These are phyloP conservation scores for Plasmodium knowlesi DNA, from an alignment of 169 alveolate species.

Conservation along the genomic window DNA sequence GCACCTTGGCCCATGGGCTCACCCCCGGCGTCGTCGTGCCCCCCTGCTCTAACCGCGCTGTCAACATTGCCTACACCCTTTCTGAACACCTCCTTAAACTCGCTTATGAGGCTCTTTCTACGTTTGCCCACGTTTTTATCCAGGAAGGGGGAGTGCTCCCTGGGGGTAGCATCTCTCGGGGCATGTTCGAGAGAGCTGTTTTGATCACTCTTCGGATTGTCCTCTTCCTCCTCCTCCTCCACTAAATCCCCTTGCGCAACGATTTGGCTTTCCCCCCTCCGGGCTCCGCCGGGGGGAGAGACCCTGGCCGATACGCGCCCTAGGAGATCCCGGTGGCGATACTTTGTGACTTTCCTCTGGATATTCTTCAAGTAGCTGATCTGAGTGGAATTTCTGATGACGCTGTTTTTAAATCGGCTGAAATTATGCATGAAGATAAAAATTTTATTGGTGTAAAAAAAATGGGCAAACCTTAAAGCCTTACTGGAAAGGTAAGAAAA, in stretches of 20 bases:
- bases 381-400: constrained; percentile 6
- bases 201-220: background rate
- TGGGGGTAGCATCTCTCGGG: background rate
- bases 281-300: background rate
- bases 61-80: background rate
- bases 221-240: background rate
- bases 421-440: constrained; percentile 72
- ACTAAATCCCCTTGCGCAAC: background rate
- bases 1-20: background rate
- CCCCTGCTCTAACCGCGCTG: background rate
- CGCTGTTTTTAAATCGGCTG: constrained; percentile 24
- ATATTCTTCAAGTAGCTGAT: constrained; percentile 23
- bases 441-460: constrained; percentile 59
- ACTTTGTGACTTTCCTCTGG: constrained; percentile 36
- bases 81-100: background rate
- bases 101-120: constrained; percentile 6
- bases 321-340: constrained; percentile 7
- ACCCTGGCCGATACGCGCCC: background rate
- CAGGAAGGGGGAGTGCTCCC: background rate
- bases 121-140: background rate
- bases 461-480: constrained; percentile 64
- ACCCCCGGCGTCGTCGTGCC: background rate
- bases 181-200: background rate
- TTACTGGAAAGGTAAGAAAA: constrained; percentile 52
- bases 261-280: background rate